Evolutionary conservation across 2,329 filamentous ascomycete genomes (phyloP), one percentile per base, ranked within the genome.

Genomic region (Lithohypha guttulata): DNA sequence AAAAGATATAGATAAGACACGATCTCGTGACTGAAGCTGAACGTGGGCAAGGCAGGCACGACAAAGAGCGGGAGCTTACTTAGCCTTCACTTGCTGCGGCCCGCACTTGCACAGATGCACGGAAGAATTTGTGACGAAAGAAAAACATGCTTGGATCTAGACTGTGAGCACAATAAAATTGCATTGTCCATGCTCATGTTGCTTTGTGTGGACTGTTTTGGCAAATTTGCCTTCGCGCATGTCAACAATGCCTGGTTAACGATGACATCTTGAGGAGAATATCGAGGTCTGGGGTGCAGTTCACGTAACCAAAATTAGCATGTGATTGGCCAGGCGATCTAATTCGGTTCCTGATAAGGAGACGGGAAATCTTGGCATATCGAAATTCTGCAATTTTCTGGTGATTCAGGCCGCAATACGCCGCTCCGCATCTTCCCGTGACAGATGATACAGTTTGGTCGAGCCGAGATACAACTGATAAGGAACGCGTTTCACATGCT

Each of bases 311-410:
- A 21, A 32, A 10, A 7, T 5, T 9, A n/a, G 22, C 3, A 20
- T 34, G 20, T 34, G 18, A 20, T 34, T 34, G 31, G 31, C 11
- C 31, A 34, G 31, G 17, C 31, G 22, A 18, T 10, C 9, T 14
- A n/a, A 14, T n/a, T n/a, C n/a, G n/a, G n/a, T n/a, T n/a, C n/a
- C n/a, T 29, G 34, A 37, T 37, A 28, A 37, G 22, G 22, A 4
- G 22, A 25, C 14, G 22, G 34, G 18, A 13, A 14, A n/a, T n/a
- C 14, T 37, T 15, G 23, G 6, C 15, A 37, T 36, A 15, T 19
- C 13, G 20, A 32, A 8, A n/a, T n/a, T n/a, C n/a, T n/a, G n/a
- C n/a, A n/a, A n/a, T n/a, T n/a, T n/a, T n/a, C n/a, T n/a, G n/a
- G n/a, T n/a, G n/a, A n/a, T n/a, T n/a, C n/a, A n/a, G n/a, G n/a